Evolutionary conservation across 176 grass and related monocot genomes (phyloP).

Genomic region (Oryza glumipatula): DNA sequence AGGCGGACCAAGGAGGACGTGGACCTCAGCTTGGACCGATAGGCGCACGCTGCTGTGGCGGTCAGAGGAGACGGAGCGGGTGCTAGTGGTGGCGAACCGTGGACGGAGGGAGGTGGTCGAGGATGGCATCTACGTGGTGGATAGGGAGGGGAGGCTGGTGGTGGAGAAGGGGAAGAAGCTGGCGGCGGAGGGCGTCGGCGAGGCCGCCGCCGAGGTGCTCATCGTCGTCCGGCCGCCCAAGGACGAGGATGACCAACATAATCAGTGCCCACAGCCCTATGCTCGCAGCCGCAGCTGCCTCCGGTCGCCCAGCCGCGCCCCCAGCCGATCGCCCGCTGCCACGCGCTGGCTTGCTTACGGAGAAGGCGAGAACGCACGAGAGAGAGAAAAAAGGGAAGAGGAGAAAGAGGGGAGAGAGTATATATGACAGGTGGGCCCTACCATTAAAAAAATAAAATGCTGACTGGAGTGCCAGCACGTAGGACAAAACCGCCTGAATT

Average conservation of each 20-base stretch:
- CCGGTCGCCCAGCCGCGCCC: too few species aligned
- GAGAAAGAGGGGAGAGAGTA: too few species aligned
- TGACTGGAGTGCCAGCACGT: too few species aligned
- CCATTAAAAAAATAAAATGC: too few species aligned
- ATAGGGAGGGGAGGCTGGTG: constrained; percentile 61
- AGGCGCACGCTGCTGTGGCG: constrained; percentile 55
- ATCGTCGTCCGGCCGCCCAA: constrained; percentile 73
- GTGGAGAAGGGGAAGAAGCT: constrained; percentile 72
- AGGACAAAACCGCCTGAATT: too few species aligned
- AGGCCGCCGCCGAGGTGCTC: constrained; percentile 51
- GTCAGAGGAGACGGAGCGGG: constrained; percentile 46
- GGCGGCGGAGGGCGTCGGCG: constrained; percentile 37
- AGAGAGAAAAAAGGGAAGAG: too few species aligned
- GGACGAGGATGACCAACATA: constrained; percentile 49
- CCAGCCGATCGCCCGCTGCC: too few species aligned
- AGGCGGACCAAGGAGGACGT: constrained; percentile 56
- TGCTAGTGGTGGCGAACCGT: constrained; percentile 68
- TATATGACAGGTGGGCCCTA: too few species aligned
- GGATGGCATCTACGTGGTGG: constrained; percentile 63
- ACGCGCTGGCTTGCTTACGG: too few species aligned
- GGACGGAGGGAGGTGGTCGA: constrained; percentile 51
- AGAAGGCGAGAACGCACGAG: too few species aligned
- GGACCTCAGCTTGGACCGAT: constrained; percentile 69
- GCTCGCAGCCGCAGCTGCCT: too few species aligned
- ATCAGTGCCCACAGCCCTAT: background rate